These are phyloP conservation scores for Trichoderma sp. DNA, from an alignment of 2,329 filamentous ascomycete genomes.

Conservation along the genomic window DNA sequence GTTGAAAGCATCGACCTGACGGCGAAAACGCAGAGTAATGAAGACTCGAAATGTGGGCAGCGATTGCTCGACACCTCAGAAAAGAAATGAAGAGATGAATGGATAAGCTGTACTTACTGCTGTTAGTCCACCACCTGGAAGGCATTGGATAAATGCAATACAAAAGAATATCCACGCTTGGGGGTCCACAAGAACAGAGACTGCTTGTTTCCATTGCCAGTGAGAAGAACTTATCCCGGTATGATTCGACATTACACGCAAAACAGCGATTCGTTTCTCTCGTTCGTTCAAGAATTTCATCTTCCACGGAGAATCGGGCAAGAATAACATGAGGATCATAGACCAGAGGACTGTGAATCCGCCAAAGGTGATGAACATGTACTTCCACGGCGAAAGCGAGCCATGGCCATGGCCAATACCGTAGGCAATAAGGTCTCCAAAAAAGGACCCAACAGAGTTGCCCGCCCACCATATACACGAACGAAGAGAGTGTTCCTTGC, in stretches of 20 bases:
- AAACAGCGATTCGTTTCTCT: not conserved
- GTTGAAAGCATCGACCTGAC: not conserved
- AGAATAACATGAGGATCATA: not conserved
- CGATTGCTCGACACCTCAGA: not conserved
- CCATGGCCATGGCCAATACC: constrained; percentile 10
- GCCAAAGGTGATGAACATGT: constrained; percentile 10
- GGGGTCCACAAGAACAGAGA: not conserved
- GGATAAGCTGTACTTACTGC: not conserved
- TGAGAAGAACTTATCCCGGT: not conserved
- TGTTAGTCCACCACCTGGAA: constrained; percentile 11
- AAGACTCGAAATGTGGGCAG: not conserved
- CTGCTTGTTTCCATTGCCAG: not conserved
- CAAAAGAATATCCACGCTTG: constrained; percentile 22
- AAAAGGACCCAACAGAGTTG: constrained; percentile 17
- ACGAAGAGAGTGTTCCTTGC: constrained; percentile 23
- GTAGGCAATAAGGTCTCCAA: constrained; percentile 22
- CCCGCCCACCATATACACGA: constrained; percentile 23
- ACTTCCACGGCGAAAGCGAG: not conserved
- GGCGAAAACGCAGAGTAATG: not conserved
- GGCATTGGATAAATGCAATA: constrained; percentile 20
- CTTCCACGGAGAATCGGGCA: not conserved
- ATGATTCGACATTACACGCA: not conserved
- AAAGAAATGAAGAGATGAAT: not conserved
- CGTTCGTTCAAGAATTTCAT: not conserved
- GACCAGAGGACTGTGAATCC: not conserved